Percentiles rank a stretch among this genome's conserved stretches.
phyloP scores from a whole-genome alignment of 371 early-diverging fungal species.

The Rhizopus sp. region DNA sequence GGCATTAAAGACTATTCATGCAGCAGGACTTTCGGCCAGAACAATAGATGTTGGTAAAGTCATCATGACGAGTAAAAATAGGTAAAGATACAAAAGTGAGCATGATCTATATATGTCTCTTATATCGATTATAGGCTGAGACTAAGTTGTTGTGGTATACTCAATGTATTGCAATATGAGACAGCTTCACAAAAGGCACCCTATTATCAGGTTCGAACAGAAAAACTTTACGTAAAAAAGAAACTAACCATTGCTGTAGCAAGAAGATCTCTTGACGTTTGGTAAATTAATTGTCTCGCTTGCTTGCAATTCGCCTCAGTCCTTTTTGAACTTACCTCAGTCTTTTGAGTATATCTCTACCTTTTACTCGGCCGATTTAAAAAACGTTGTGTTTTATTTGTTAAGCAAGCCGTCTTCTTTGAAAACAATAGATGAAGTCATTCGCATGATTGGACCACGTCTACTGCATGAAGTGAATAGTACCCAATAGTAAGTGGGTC shows the following conservation, averaged over 20 bases:
- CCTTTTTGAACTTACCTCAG: constrained; percentile 68
- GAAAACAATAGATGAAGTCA: constrained; percentile 83
- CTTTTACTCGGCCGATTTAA: constrained; percentile 77
- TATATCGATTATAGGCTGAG: constrained; percentile 57
- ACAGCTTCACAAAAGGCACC: constrained; percentile 56
- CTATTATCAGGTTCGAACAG: constrained; percentile 59
- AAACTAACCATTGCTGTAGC: constrained; percentile 45
- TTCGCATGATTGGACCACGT: constrained; percentile 80
- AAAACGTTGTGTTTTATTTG: constrained; percentile 79
- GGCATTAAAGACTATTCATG: constrained; percentile 83
- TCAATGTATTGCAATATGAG: constrained; percentile 83
- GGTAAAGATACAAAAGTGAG: constrained; percentile 39
- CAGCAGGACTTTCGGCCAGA: constrained; percentile 76
- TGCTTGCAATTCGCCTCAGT: constrained; percentile 76
- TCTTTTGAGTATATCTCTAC: constrained; percentile 76
- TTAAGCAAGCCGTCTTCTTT: constrained; percentile 73
- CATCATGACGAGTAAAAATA: constrained; percentile 79
- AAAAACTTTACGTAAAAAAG: too few species aligned
- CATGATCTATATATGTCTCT: not conserved
- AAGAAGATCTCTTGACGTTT: constrained; percentile 86
- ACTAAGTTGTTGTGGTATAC: constrained; percentile 80
- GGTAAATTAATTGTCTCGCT: constrained; percentile 85
- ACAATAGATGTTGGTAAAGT: constrained; percentile 82
- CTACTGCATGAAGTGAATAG: constrained; percentile 76
- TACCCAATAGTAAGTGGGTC: constrained; percentile 58